These are phyloP conservation scores for Solanum dulcamara DNA, from an alignment of 257 asterid genomes.

Conservation along the genomic window DNA sequence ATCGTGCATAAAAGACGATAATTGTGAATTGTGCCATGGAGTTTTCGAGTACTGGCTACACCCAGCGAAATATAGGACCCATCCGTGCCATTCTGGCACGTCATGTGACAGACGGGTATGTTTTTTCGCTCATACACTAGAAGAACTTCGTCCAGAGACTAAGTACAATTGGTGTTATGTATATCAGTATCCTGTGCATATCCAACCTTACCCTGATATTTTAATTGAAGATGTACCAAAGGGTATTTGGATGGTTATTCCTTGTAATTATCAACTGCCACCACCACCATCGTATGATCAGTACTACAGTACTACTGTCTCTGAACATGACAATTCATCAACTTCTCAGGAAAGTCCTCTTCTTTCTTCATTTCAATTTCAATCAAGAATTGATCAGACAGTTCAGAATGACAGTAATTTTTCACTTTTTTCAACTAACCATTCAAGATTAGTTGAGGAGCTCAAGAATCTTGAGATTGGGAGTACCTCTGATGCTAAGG, in stretches of 20 bases:
- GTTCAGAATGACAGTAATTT: not conserved
- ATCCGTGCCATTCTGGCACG: not conserved
- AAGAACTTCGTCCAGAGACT: not conserved
- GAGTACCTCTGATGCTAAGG: not conserved
- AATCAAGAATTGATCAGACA: not conserved
- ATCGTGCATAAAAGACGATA: not conserved
- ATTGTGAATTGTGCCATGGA: not conserved
- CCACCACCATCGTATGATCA: not conserved
- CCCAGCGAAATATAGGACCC: not conserved
- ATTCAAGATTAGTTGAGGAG: not conserved
- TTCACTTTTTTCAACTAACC: not conserved
- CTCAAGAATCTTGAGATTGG: not conserved
- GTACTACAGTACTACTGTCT: not conserved
- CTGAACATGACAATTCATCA: not conserved
- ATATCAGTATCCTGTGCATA: not conserved
- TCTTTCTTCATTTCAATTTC: not conserved
- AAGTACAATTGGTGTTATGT: not conserved
- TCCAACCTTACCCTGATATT: not conserved
- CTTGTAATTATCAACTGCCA: not conserved
- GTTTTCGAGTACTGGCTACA: not conserved
- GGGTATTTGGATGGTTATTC: not conserved
- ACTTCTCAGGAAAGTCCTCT: not conserved
- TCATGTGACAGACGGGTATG: not conserved
- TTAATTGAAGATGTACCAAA: not conserved
- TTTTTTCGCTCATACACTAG: not conserved